These are phyloP conservation scores for Rhizopogon salebrosus DNA, from an alignment of 768 basidiomycete genomes.

Conservation along the genomic window DNA sequence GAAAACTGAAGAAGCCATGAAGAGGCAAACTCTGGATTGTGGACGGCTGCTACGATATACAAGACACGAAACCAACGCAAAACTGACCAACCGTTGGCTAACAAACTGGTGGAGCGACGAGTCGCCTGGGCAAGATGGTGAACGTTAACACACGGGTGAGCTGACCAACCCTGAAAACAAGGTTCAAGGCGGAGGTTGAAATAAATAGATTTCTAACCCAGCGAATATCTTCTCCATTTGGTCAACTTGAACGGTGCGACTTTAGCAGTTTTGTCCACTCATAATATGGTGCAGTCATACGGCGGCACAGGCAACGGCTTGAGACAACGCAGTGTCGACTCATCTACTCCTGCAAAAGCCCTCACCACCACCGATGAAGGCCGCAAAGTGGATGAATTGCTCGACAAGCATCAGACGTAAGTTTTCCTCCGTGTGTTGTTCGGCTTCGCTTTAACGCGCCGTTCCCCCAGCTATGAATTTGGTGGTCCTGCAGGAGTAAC, in stretches of 20 bases:
- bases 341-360: constrained; percentile 9
- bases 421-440: constrained; percentile 11
- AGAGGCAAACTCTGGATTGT: constrained; percentile 11
- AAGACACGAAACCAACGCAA: constrained; percentile 11
- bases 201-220: neutral
- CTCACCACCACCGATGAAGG: constrained; percentile 61
- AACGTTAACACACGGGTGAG: constrained; percentile 8
- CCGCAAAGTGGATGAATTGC: constrained; percentile 61
- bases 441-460: constrained; percentile 3
- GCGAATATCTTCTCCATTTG: constrained; percentile 7
- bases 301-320: constrained; percentile 19
- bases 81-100: constrained; percentile 18
- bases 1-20: constrained; percentile 91
- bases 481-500: constrained; percentile 89
- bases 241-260: constrained; percentile 12
- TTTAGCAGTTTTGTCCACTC: neutral
- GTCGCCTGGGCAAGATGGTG: neutral
- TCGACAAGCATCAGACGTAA: constrained; percentile 66
- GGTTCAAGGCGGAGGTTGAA: constrained; percentile 19
- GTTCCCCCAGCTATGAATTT: constrained; percentile 78
- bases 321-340: constrained; percentile 24
- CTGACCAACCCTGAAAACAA: neutral
- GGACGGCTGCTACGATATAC: constrained; percentile 11
- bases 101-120: constrained; percentile 9
- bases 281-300: constrained; percentile 25